Evolutionary conservation across 257 asterid species (phyloP).

Genomic region (Cinchona pubescens): DNA sequence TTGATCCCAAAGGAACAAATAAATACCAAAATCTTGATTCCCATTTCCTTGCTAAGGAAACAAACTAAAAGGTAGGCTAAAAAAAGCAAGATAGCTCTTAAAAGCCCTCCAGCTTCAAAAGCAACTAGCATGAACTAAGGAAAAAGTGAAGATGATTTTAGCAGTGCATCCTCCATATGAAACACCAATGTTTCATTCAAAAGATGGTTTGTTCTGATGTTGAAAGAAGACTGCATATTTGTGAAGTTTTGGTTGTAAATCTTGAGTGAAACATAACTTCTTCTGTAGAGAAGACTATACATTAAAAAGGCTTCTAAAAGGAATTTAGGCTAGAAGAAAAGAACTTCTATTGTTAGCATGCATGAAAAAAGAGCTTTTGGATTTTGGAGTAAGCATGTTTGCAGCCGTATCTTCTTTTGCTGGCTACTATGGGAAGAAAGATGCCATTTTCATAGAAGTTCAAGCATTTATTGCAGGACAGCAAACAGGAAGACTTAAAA

Average conservation of each 20-base stretch:
- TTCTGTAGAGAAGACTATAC: constrained; percentile 9
- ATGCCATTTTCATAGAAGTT: constrained; percentile 14
- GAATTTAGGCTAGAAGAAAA: constrained; percentile 26
- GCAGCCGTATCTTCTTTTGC: background rate
- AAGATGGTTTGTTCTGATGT: constrained; percentile 4
- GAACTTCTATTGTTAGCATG: constrained; percentile 23
- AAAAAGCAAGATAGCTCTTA: constrained; percentile 28
- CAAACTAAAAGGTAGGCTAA: constrained; percentile 30
- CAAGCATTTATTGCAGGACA: constrained; percentile 1
- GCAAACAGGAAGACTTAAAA: constrained; percentile 6
- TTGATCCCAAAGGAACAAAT: constrained; percentile 34
- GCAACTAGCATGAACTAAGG: constrained; percentile 42
- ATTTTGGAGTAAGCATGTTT: constrained; percentile 15
- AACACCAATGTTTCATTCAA: constrained; percentile 24
- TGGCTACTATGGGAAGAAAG: background rate
- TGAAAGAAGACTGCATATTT: constrained; percentile 18
- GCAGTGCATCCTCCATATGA: constrained; percentile 34
- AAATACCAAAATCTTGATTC: constrained; percentile 30
- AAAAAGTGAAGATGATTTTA: constrained; percentile 29
- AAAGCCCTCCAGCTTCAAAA: constrained; percentile 37
- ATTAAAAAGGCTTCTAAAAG: constrained; percentile 21
- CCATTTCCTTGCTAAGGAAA: constrained; percentile 10
- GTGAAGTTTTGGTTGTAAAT: constrained; percentile 19
- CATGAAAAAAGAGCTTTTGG: constrained; percentile 16
- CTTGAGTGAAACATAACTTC: constrained; percentile 16